Evolutionary conservation across 208 protist species (phyloP), one percentile per base, ranked within the genome.

Genomic region (Wallacemonas sp.): DNA sequence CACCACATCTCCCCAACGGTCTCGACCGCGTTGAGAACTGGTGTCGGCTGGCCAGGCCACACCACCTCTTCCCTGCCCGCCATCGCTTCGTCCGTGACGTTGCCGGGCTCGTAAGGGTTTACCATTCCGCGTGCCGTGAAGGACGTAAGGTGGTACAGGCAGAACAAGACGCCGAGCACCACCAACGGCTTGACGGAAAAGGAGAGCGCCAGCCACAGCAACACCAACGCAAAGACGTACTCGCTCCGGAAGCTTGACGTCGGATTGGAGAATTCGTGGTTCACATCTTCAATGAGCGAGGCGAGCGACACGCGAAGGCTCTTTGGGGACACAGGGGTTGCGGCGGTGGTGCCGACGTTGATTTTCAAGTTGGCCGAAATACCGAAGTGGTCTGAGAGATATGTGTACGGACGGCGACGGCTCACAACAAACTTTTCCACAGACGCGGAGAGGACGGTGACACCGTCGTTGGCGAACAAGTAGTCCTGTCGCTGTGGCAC

Each of bases 301-400:
- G 68, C 29, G 15, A 48, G 62, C 3, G 81, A 83, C 19, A 76
- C 57, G 27, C 71, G 77, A 29, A 83, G 64, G 27, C 79, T 65
- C 22, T 66, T 63, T 3, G 61, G 48, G 13, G 64, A 68, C 10
- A 71, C 68, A 33, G 65, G 60, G 27, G 22, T 41, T 12, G 54
- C 46, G 33, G 38, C 24, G 19, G 24, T 54, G 8, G 52, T 53
- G 9, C 38, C 34, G 29, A 52, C 10, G 60, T 66, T 27, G 34
- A 50, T n/a, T 9, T 33, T 24, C 9, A 93, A 50, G 17, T 54
- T 71, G 12, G 78, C 60, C 3, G 78, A 66, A 19, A 94, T 75
- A 36, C 91, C 91, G 75, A 93, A 96, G 72, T 96, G 91, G 67
- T 96, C 88, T 5, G 87, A 93, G 8, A 96, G 76, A 63, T 96